Evolutionary conservation across 805 yeast species (phyloP).

Genomic region (Clavispora phyllophila): DNA sequence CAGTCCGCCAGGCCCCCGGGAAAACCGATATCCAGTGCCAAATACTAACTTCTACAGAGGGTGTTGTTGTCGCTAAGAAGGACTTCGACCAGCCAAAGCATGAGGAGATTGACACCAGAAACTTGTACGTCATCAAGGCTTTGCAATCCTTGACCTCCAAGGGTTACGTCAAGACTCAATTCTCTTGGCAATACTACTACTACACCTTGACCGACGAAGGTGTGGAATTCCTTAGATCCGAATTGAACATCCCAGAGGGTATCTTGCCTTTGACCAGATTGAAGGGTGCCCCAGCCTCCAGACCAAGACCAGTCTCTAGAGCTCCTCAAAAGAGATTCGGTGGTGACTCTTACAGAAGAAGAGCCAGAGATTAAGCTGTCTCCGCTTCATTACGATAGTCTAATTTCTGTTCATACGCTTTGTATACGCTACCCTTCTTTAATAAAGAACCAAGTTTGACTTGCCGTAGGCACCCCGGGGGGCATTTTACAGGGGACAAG

Average conservation of each 20-base stretch:
- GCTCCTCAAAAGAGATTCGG: slow-evolving; percentile 40
- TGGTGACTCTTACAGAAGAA: slow-evolving; percentile 55
- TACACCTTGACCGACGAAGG: slow-evolving; percentile 99
- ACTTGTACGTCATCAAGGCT: slow-evolving; percentile 97
- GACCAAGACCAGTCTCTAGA: slow-evolving; percentile 44
- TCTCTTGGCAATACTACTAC: slow-evolving; percentile 99
- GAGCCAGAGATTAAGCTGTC: slow-evolving; percentile 45
- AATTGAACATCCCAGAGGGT: slow-evolving; percentile 98
- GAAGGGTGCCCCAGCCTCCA: slow-evolving; percentile 86
- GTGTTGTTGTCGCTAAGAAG: slow-evolving; percentile 99
- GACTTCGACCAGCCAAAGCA: slow-evolving; percentile 96
- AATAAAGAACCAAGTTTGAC: slow-evolving; percentile 11
- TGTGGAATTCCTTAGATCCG: slow-evolving; percentile 95
- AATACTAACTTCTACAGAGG: slow-evolving; percentile 56
- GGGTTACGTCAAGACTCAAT: slow-evolving; percentile 99
- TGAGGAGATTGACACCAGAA: slow-evolving; percentile 96
- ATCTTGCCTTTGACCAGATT: slow-evolving; percentile 98
- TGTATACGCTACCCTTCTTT: slow-evolving; percentile 14
- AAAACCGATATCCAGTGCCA: background rate
- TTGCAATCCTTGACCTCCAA: slow-evolving; percentile 97
- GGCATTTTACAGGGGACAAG: background rate
- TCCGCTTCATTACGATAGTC: slow-evolving; percentile 6
- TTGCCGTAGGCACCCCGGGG: no score
- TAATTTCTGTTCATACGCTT: slow-evolving; percentile 7
- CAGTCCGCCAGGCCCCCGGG: background rate